Conservation (phyloP, 441 rosid species). For the Kokia cookei region DNA sequence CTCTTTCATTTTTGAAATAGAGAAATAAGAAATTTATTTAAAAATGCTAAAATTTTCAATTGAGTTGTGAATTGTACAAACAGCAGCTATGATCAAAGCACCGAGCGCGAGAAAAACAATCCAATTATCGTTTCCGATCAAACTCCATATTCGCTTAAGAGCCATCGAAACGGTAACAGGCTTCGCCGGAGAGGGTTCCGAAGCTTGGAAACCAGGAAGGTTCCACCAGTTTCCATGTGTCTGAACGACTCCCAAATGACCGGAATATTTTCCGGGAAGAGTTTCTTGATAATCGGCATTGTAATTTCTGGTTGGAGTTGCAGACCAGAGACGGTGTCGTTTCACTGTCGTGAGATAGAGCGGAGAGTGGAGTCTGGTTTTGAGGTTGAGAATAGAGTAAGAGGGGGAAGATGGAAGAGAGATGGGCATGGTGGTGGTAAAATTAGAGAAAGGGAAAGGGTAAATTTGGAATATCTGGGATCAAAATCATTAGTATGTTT, state of each 20-base stretch:
- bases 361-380: background rate
- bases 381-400: background rate
- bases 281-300: background rate
- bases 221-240: conserved; percentile 33
- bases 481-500: background rate
- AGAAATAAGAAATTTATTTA: background rate
- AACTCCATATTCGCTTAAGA: conserved; percentile 29
- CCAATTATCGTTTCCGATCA: conserved; percentile 37
- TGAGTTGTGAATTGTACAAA: conserved; percentile 9
- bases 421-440: background rate
- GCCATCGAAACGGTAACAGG: conserved; percentile 20
- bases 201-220: conserved; percentile 14
- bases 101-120: conserved; percentile 30
- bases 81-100: conserved; percentile 37
- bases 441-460: background rate
- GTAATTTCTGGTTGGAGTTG: background rate
- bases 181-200: conserved; percentile 5
- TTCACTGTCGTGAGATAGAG: background rate
- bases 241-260: background rate
- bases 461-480: background rate
- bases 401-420: background rate
- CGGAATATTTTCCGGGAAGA: background rate
- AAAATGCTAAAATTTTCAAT: background rate
- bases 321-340: background rate
- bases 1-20: background rate